These are phyloP conservation scores for Cyclanthera cordifolia DNA, from an alignment of 306 rosid genomes.

Conservation along the genomic window DNA sequence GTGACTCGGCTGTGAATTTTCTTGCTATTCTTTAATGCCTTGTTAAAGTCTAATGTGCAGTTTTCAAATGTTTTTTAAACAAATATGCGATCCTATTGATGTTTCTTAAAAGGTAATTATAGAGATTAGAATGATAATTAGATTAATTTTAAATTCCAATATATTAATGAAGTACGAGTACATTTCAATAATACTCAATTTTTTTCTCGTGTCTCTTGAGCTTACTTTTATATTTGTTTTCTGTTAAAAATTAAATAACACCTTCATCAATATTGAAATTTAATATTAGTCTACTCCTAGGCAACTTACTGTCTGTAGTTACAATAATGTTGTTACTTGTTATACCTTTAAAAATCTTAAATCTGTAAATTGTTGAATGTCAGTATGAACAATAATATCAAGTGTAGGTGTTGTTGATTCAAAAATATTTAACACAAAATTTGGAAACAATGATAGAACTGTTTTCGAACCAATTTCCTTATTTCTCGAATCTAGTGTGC, in stretches of 20 bases:
- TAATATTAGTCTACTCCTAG: too few relatives aligned
- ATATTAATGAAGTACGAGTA: too few relatives aligned
- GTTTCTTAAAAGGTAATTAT: background rate
- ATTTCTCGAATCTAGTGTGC: background rate
- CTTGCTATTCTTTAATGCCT: background rate
- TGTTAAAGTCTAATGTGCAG: background rate
- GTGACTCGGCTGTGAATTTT: slow-evolving; percentile 1
- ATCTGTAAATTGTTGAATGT: background rate
- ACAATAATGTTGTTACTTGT: background rate
- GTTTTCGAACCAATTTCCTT: background rate
- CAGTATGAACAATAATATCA: background rate
- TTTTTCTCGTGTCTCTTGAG: too few relatives aligned
- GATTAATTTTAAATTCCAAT: too few relatives aligned
- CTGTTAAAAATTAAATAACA: too few relatives aligned
- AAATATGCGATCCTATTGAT: background rate
- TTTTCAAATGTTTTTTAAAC: background rate
- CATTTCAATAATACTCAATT: too few relatives aligned
- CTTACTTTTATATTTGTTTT: too few relatives aligned
- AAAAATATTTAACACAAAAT: background rate
- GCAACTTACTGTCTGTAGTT: background rate
- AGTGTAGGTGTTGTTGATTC: background rate
- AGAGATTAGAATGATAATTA: too few relatives aligned
- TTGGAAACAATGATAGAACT: background rate
- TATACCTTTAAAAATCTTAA: background rate
- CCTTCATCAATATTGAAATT: too few relatives aligned